Evolutionary conservation across 1,284 basidiomycete genomes (phyloP).

Genomic region (Sporisorium sorghi): DNA sequence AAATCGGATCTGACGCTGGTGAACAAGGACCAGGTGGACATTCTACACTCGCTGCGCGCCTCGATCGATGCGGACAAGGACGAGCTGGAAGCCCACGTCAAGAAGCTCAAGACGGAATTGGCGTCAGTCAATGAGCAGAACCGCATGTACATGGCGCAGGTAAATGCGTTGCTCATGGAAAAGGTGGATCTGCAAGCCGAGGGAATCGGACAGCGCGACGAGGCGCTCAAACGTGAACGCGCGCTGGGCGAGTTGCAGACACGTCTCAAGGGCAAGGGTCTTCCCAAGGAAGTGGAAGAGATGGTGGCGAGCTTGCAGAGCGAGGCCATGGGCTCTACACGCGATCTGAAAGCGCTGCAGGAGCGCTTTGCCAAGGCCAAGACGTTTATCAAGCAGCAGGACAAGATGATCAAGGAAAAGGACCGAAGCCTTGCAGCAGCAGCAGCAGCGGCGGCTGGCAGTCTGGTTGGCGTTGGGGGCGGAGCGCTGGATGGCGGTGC

Average conservation of each 20-base stretch:
- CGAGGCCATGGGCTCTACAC: slow-evolving; percentile 79
- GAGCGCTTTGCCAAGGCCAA: slow-evolving; percentile 86
- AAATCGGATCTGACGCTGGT: slow-evolving; percentile 78
- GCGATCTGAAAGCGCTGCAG: slow-evolving; percentile 78
- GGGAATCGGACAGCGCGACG: slow-evolving; percentile 64
- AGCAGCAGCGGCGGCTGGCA: slow-evolving; percentile 20
- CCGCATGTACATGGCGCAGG: slow-evolving; percentile 84
- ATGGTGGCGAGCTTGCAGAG: slow-evolving; percentile 81
- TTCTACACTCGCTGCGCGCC: slow-evolving; percentile 82
- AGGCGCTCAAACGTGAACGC: slow-evolving; percentile 53
- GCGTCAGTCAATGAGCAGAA: slow-evolving; percentile 83
- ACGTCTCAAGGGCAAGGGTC: slow-evolving; percentile 74
- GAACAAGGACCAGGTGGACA: slow-evolving; percentile 71
- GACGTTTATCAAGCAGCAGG: slow-evolving; percentile 91
- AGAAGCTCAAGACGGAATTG: slow-evolving; percentile 77
- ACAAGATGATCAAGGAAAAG: slow-evolving; percentile 70
- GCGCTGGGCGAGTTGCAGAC: slow-evolving; percentile 70
- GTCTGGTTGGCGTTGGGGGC: slow-evolving; percentile 18
- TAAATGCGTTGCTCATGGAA: slow-evolving; percentile 78
- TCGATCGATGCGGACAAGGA: slow-evolving; percentile 88
- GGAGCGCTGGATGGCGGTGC: slow-evolving; percentile 12
- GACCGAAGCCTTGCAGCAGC: slow-evolving; percentile 43
- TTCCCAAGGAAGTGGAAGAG: slow-evolving; percentile 82
- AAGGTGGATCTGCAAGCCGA: slow-evolving; percentile 83
- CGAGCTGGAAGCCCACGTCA: slow-evolving; percentile 78